Evolutionary conservation across 2,329 filamentous ascomycete species (phyloP).

Genomic region (Arthrobotrys pseudoclavata): DNA sequence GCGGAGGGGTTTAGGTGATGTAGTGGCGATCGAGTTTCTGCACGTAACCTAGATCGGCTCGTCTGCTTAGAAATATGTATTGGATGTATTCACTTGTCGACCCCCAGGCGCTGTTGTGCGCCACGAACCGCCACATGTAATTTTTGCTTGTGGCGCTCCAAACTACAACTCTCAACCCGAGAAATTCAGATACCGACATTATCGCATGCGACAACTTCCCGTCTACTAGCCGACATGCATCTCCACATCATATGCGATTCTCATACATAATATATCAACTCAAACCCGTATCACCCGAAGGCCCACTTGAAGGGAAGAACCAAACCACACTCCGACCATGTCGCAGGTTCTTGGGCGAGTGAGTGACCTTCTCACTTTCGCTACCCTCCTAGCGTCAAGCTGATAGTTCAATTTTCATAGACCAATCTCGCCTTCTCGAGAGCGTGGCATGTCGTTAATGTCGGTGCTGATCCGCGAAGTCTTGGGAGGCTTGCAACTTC

Average conservation of each 20-base stretch:
- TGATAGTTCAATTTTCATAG: slow-evolving; percentile 68
- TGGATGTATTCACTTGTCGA: too few species aligned
- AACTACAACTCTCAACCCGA: background rate
- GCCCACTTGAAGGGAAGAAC: slow-evolving; percentile 38
- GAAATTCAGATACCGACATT: background rate
- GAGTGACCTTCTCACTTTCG: slow-evolving; percentile 64
- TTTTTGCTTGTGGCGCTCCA: slow-evolving; percentile 5
- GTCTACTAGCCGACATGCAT: slow-evolving; percentile 3
- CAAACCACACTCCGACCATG: slow-evolving; percentile 70
- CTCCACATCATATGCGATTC: background rate
- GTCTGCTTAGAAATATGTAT: slow-evolving; percentile 9
- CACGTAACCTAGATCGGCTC: too few species aligned
- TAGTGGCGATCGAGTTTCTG: too few species aligned
- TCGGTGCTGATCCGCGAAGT: slow-evolving; percentile 78
- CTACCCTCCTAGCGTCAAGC: background rate
- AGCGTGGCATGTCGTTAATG: slow-evolving; percentile 91
- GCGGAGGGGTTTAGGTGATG: too few species aligned
- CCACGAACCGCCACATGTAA: background rate
- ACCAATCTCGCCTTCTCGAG: slow-evolving; percentile 96
- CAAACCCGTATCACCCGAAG: background rate
- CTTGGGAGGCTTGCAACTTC: slow-evolving; percentile 89
- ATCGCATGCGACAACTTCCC: background rate
- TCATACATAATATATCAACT: background rate
- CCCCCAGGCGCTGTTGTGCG: background rate
- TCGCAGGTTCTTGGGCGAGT: slow-evolving; percentile 84